Evolutionary conservation across 2,329 filamentous ascomycete species (phyloP).

Genomic region (Lasiodiplodia gonubiensis): DNA sequence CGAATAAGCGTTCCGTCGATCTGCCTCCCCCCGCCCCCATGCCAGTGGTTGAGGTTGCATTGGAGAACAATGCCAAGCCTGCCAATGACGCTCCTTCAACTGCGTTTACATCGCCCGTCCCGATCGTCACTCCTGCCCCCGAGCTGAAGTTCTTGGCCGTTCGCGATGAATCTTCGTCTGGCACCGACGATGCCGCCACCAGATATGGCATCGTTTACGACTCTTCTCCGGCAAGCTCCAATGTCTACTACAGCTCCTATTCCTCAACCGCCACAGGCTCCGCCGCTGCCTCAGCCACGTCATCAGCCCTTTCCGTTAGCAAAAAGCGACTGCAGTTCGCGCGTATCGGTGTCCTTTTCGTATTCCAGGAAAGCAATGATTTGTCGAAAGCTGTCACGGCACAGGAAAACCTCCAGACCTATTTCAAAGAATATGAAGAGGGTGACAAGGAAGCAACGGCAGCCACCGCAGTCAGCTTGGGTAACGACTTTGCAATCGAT

Average conservation of each 20-base stretch:
- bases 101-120: not conserved
- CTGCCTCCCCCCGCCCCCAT: conserved; percentile 10
- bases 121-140: conserved; percentile 12
- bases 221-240: conserved; percentile 31
- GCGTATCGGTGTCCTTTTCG: conserved; percentile 51
- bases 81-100: not conserved
- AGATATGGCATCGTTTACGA: conserved; percentile 42
- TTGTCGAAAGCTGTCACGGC: conserved; percentile 50
- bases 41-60: conserved; percentile 3
- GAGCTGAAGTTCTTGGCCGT: conserved; percentile 18
- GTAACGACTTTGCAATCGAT: conserved; percentile 34
- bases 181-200: conserved; percentile 35
- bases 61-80: not conserved
- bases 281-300: conserved; percentile 32
- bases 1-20: conserved; percentile 29
- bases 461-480: conserved; percentile 33
- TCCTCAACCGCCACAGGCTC: conserved; percentile 29
- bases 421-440: conserved; percentile 42
- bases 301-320: conserved; percentile 23
- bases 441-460: conserved; percentile 37
- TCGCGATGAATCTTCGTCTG: not conserved
- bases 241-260: conserved; percentile 26
- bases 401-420: conserved; percentile 50
- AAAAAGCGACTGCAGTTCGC: conserved; percentile 50
- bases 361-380: conserved; percentile 50